These are phyloP conservation scores for Lactifluus subvellereus DNA, from an alignment of 768 basidiomycete genomes.

Conservation along the genomic window DNA sequence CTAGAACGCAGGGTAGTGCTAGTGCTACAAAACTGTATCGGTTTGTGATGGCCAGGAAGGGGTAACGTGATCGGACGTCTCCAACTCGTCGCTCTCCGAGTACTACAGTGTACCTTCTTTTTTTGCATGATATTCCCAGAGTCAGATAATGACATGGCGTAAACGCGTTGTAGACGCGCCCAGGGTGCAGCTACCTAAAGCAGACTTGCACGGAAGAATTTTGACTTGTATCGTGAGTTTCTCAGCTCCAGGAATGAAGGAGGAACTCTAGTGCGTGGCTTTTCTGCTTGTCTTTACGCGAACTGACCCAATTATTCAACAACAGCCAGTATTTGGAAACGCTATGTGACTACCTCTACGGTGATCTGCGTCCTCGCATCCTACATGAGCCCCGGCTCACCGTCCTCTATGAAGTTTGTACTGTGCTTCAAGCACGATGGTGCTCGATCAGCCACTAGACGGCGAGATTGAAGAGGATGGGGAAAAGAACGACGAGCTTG, in stretches of 20 bases:
- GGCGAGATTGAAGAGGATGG: conserved; percentile 33
- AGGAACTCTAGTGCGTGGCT: conserved; percentile 54
- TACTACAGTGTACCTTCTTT: too few species aligned
- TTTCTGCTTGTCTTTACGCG: neutral
- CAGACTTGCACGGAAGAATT: conserved; percentile 90
- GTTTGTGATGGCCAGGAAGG: too few species aligned
- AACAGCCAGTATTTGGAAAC: conserved; percentile 83
- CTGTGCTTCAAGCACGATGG: conserved; percentile 91
- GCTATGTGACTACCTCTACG: conserved; percentile 91
- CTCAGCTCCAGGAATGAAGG: conserved; percentile 85
- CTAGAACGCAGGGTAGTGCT: too few species aligned
- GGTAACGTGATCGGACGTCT: too few species aligned
- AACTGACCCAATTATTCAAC: neutral
- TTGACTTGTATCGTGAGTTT: conserved; percentile 78
- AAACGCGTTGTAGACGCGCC: conserved; percentile 56
- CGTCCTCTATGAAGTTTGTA: conserved; percentile 44
- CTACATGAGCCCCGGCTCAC: conserved; percentile 87
- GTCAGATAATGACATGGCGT: neutral
- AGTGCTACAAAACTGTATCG: too few species aligned
- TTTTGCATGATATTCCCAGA: too few species aligned
- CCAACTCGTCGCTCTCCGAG: too few species aligned
- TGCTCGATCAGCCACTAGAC: conserved; percentile 64
- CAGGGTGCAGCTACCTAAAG: conserved; percentile 90
- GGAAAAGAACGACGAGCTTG: conserved; percentile 39
- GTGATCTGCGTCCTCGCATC: conserved; percentile 92